A percentile compares a stretch with the other conserved stretches of the same genome.
Evolutionary conservation across 2,329 filamentous ascomycete species (phyloP).

Genomic region (Botryosphaeria dothidea): DNA sequence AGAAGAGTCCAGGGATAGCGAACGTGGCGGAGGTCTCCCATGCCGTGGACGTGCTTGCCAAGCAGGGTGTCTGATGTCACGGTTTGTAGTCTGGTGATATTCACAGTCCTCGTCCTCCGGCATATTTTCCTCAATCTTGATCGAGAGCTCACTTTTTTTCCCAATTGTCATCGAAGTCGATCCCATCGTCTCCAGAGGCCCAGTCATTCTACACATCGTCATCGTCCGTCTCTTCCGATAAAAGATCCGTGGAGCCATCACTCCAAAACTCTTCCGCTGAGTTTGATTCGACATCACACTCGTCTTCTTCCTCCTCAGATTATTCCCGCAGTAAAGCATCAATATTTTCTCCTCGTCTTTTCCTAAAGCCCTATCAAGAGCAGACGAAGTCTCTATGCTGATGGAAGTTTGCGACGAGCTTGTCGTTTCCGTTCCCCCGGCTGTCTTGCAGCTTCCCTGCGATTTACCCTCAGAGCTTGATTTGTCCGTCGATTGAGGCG

Average conservation of each 20-base stretch:
- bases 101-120: neutral
- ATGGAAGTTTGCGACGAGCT: neutral
- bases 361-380: neutral
- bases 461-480: neutral
- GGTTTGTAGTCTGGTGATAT: neutral
- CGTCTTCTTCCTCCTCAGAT: neutral
- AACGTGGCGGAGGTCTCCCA: too few relatives aligned
- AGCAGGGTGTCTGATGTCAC: neutral
- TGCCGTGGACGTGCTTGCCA: too few relatives aligned
- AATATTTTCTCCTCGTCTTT: neutral
- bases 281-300: neutral
- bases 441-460: neutral
- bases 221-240: constrained; percentile 12
- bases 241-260: constrained; percentile 8
- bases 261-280: constrained; percentile 14
- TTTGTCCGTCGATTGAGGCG: neutral
- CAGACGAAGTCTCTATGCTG: neutral
- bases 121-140: neutral
- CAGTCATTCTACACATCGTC: constrained; percentile 15
- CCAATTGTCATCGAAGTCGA: neutral
- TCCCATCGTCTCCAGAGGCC: neutral
- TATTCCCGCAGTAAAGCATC: neutral
- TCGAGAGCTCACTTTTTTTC: neutral
- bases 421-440: neutral
- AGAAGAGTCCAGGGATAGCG: too few relatives aligned